Evolutionary conservation across 306 rosid species (phyloP), one percentile per base, ranked within the genome.

Genomic region (Arachis hypogaea): DNA sequence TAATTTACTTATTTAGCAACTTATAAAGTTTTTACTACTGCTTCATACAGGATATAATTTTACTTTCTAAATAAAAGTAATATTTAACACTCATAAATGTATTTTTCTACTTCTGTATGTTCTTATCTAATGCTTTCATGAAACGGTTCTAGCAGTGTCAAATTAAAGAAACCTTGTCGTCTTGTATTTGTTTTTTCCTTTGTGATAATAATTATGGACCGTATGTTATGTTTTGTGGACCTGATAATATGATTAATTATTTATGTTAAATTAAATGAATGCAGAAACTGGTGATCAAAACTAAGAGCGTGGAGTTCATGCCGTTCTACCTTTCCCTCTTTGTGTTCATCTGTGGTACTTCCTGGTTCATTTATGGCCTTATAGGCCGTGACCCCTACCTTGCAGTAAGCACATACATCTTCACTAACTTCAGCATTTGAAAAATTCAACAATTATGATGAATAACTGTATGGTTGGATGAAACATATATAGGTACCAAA

Each of bases 231-330:
- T 5, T 2, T 40, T 63, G 38, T 33, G 62, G 42, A 12, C n/a
- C 22, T 6, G 7, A 38, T 50, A 69, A 38, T 6, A 28, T 36
- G 33, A 30, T n/a, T 63, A 29, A 6, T 3, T 33, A 50, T n/a
- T 33, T 33, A 33, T 33, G 38, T 33, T 33, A 33, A 33, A 33
- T 33, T 33, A 33, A 33, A 33, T 2, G 3, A 33, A 33, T 69
- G 89, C 86, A 93, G 98, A 89, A 86, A 83, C 72, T 82, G 3
- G 98, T 91, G 77, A 63, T 93, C 6, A 88, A 16, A 66, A 91
- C 85, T 0, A 93, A 85, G 84, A 93, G 98, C 16, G 97, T 93
- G 72, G 98, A 93, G 77, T 93, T 85, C 78, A 93, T 93, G 98
- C 98, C 98, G 0, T 93, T 91, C 77, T 91, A 89, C 80, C 72